Evolutionary conservation across 768 basidiomycete species (phyloP).

Genomic region (Tulasnella sp.): DNA sequence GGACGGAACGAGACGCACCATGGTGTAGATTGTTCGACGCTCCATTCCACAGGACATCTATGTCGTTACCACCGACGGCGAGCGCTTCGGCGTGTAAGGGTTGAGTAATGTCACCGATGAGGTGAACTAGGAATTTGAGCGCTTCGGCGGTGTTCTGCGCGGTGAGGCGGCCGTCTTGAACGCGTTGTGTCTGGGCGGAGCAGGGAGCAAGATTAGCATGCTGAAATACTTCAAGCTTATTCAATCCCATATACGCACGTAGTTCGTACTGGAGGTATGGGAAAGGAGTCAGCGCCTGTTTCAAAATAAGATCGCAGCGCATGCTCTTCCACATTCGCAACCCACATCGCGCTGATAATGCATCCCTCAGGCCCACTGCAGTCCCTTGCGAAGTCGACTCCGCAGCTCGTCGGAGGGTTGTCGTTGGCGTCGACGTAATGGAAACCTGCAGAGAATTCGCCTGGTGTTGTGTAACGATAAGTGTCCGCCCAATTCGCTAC

Average conservation of each 20-base stretch:
- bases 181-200: conserved; percentile 34
- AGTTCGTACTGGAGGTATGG: conserved; percentile 24
- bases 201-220: too few relatives aligned
- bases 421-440: conserved; percentile 33
- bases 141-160: conserved; percentile 17
- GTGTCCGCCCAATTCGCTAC: conserved; percentile 31
- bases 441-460: neutral
- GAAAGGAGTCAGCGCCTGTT: too few relatives aligned
- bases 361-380: conserved; percentile 21
- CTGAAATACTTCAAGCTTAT: neutral
- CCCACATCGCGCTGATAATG: conserved; percentile 31
- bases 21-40: conserved; percentile 31
- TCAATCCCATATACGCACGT: neutral
- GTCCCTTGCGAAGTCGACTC: conserved; percentile 28
- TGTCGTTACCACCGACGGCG: conserved; percentile 34
- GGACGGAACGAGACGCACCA: too few relatives aligned
- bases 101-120: conserved; percentile 36
- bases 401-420: conserved; percentile 15
- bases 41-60: conserved; percentile 32
- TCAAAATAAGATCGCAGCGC: too few relatives aligned
- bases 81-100: conserved; percentile 35
- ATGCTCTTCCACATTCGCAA: too few relatives aligned
- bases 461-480: neutral
- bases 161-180: conserved; percentile 26
- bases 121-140: conserved; percentile 35